A percentile compares a stretch with the other conserved stretches of the same genome.
These are phyloP conservation scores for Fusarium kyushuense DNA, from an alignment of 2,329 filamentous ascomycete species.

Conservation along the genomic window DNA sequence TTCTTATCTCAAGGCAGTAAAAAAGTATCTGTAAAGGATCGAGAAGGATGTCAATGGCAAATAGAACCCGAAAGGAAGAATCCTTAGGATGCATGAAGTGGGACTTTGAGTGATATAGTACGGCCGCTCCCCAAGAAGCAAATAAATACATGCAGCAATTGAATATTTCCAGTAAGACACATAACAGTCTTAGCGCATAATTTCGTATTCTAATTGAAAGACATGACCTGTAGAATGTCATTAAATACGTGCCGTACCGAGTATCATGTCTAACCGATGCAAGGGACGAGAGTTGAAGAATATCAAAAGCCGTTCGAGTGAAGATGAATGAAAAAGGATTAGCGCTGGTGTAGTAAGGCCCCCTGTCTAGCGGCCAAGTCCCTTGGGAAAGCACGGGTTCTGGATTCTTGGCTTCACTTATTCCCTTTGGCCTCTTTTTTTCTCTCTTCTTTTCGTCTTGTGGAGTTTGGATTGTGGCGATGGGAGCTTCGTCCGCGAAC, in stretches of 20 bases:
- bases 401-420: slow-evolving; percentile 21
- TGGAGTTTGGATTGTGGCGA: slow-evolving; percentile 18
- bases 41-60: slow-evolving; percentile 8
- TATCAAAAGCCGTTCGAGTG: slow-evolving; percentile 14
- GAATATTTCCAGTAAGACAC: neutral
- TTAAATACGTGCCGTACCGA: neutral
- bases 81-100: slow-evolving; percentile 14
- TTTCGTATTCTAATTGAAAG: neutral
- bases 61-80: slow-evolving; percentile 15
- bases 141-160: neutral
- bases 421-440: slow-evolving; percentile 8
- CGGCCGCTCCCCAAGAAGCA: no score
- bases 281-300: slow-evolving; percentile 37
- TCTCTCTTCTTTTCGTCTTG: neutral
- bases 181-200: neutral
- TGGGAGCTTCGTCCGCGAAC: slow-evolving; percentile 2
- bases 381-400: slow-evolving; percentile 30
- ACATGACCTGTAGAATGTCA: neutral
- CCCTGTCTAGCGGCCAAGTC: slow-evolving; percentile 31
- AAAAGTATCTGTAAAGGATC: neutral
- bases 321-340: slow-evolving; percentile 16
- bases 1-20: neutral
- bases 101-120: slow-evolving; percentile 28
- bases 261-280: neutral
- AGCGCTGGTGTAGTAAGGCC: slow-evolving; percentile 6